phyloP scores from a whole-genome alignment of 2,329 filamentous ascomycete species.

The Colletotrichum aenigma region DNA sequence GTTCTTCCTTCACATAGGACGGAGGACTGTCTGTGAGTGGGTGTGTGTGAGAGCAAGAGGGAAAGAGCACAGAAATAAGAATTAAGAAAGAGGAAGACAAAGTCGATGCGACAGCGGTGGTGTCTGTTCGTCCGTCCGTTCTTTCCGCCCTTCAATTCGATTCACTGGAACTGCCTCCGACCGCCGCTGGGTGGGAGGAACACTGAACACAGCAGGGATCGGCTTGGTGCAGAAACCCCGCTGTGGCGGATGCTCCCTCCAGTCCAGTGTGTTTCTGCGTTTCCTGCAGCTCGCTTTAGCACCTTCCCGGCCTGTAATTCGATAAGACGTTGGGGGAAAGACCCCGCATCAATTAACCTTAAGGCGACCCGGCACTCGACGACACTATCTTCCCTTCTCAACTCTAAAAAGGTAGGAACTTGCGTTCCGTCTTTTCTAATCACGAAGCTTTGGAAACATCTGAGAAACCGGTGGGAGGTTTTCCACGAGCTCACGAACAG shows the following conservation, averaged over 20 bases:
- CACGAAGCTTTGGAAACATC: not conserved
- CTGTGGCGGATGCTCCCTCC: not conserved
- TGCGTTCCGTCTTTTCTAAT: not conserved
- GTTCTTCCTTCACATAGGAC: not conserved
- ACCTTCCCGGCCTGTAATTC: not conserved
- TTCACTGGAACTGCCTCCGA: not conserved
- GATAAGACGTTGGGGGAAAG: not conserved
- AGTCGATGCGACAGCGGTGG: not conserved
- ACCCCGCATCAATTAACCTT: conserved; percentile 14
- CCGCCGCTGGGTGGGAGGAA: not conserved
- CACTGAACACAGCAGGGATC: not conserved
- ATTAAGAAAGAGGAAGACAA: not conserved
- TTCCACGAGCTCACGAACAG: not conserved
- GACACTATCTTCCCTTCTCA: not conserved
- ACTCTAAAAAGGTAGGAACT: not conserved
- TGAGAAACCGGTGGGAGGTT: not conserved
- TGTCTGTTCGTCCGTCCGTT: not conserved
- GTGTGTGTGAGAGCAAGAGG: not conserved
- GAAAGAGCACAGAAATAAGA: not conserved
- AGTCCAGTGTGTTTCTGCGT: not conserved
- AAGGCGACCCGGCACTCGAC: not conserved
- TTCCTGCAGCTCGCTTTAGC: not conserved
- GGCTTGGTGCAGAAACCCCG: conserved; percentile 9
- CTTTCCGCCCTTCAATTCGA: not conserved
- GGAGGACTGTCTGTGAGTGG: not conserved